Percentiles rank a stretch among this genome's conserved stretches.
Evolutionary conservation across 2,329 filamentous ascomycete genomes (phyloP).

Genomic region (Cladophialophora yegresii): DNA sequence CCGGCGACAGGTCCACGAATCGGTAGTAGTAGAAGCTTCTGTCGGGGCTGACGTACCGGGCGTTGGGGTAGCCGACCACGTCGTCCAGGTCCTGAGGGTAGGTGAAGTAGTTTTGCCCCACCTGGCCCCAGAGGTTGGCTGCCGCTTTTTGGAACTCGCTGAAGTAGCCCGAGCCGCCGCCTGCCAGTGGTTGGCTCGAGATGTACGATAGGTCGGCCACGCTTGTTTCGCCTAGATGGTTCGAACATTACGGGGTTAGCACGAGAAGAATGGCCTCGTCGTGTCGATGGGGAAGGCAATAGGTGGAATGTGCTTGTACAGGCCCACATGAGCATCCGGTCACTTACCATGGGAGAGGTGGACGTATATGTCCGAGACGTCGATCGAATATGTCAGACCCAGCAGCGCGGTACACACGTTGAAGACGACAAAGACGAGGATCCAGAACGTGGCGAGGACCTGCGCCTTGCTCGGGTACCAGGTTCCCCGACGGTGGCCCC

Average conservation of each 20-base stretch:
- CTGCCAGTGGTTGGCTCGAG: not conserved
- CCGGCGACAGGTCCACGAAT: conserved; percentile 14
- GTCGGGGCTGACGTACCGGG: conserved; percentile 51
- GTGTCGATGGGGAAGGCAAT: too few species aligned
- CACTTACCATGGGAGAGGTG: conserved; percentile 10
- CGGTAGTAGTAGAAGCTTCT: conserved; percentile 9
- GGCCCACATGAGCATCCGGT: not conserved
- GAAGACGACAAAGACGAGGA: conserved; percentile 25
- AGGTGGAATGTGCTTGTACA: too few species aligned
- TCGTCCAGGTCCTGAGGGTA: conserved; percentile 42
- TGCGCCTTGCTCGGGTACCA: conserved; percentile 24
- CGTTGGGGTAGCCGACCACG: not conserved
- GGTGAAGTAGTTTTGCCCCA: conserved; percentile 23
- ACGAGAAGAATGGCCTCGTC: not conserved
- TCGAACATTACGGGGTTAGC: not conserved
- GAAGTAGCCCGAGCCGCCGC: conserved; percentile 10
- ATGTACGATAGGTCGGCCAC: conserved; percentile 24
- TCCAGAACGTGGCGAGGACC: conserved; percentile 22
- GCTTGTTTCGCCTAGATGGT: conserved; percentile 9
- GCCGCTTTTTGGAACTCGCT: conserved; percentile 16
- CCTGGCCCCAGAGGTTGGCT: conserved; percentile 28
- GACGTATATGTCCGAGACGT: conserved; percentile 20
- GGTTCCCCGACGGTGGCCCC: conserved; percentile 8
- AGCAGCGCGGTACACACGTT: conserved; percentile 27
- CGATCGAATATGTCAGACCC: conserved; percentile 33